Evolutionary conservation across 176 grass and related monocot genomes (phyloP).

Genomic region (Hordeum vulgare): MorexV3_pseudomolecules_assembly NC_058523.1:342396495-342396994

Average conservation of each 20-base stretch:
- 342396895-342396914: conserved; percentile 78
- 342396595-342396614: conserved; percentile 69
- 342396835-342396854: conserved; percentile 94
- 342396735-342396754: background rate
- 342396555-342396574: conserved; percentile 89
- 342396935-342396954: background rate
- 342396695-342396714: background rate
- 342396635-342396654: background rate
- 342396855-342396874: conserved; percentile 98
- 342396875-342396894: conserved; percentile 96
- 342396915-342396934: conserved; percentile 7
- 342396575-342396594: conserved; percentile 88
- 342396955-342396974: conserved; percentile 3
- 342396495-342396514: conserved; percentile 59
- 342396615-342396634: background rate
- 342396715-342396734: background rate
- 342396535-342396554: conserved; percentile 90
- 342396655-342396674: background rate
- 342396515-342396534: conserved; percentile 73
- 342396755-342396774: conserved; percentile 6
- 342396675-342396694: background rate
- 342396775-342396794: background rate
- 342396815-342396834: conserved; percentile 93
- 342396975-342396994: conserved; percentile 42
- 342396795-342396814: conserved; percentile 96